Conservation (phyloP, 2,329 filamentous ascomycete species). For the Emmonsia crescens region DNA sequence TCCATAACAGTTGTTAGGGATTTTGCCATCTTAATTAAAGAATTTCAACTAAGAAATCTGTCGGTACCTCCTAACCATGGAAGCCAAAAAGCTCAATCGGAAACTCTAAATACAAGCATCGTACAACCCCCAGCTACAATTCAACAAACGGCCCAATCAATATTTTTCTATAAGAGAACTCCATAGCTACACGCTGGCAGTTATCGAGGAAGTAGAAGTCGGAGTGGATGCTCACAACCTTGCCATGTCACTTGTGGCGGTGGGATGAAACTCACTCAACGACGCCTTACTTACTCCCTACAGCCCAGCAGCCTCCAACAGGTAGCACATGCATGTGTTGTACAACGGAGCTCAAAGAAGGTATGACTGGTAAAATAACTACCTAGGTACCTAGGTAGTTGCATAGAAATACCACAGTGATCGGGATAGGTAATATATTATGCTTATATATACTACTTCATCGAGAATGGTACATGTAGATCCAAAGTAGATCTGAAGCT, state of each 20-base stretch:
- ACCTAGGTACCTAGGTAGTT: too few species aligned
- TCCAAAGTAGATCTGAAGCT: neutral
- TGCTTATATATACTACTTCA: neutral
- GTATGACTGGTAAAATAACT: neutral
- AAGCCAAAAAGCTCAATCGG: neutral
- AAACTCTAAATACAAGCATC: too few species aligned
- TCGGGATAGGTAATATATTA: neutral
- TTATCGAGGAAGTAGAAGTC: neutral
- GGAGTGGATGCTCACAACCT: neutral
- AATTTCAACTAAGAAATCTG: neutral
- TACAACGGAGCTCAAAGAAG: neutral
- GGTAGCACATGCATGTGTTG: neutral
- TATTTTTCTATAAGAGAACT: neutral
- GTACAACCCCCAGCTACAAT: too few species aligned
- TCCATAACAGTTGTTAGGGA: too few species aligned
- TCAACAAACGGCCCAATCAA: neutral
- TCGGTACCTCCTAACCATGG: neutral
- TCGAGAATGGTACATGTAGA: neutral
- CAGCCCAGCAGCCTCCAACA: too few species aligned
- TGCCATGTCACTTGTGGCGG: neutral
- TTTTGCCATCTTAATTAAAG: neutral
- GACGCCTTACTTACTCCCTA: too few species aligned
- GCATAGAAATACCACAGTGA: neutral
- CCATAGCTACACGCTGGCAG: neutral
- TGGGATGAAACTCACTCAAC: neutral